Evolutionary conservation across 179 eudicot species (phyloP).

Genomic region (Patellifolia procumbens): DNA sequence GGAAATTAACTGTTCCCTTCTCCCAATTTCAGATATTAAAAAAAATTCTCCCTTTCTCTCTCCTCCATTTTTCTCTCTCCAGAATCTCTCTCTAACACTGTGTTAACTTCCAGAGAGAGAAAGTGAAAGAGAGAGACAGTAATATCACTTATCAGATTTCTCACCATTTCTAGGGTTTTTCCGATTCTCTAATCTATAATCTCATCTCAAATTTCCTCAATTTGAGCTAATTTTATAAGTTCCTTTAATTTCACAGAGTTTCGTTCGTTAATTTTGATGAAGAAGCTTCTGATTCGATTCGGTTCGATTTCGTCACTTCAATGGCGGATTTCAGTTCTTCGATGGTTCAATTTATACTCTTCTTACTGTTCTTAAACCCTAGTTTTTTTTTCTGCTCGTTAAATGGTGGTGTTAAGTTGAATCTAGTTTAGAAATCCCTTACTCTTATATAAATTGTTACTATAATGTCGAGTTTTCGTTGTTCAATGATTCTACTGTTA

Average conservation of each 20-base stretch:
- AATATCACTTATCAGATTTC: conserved; percentile 6
- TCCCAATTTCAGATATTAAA: no score
- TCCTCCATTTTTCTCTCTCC: neutral
- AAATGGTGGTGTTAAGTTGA: neutral
- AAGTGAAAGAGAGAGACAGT: no score
- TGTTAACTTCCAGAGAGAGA: no score
- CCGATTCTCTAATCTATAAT: neutral
- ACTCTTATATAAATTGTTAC: no score
- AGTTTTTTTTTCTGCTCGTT: neutral
- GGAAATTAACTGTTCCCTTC: conserved; percentile 24
- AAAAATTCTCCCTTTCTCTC: neutral
- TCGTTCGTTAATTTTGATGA: neutral
- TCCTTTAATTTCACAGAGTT: neutral
- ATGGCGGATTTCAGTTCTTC: conserved; percentile 16
- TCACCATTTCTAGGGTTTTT: conserved; percentile 31
- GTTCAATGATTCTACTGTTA: conserved; percentile 9
- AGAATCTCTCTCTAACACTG: conserved; percentile 2
- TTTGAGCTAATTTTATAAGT: neutral
- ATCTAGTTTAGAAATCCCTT: neutral
- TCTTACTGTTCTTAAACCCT: conserved; percentile 9
- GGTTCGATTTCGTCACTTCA: neutral
- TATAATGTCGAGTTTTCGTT: conserved; percentile 10
- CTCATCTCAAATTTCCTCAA: neutral
- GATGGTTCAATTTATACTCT: neutral
- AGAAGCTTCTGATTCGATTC: neutral